Conservation (phyloP, 768 basidiomycete species). For the Coprinopsis cinerea region DNA sequence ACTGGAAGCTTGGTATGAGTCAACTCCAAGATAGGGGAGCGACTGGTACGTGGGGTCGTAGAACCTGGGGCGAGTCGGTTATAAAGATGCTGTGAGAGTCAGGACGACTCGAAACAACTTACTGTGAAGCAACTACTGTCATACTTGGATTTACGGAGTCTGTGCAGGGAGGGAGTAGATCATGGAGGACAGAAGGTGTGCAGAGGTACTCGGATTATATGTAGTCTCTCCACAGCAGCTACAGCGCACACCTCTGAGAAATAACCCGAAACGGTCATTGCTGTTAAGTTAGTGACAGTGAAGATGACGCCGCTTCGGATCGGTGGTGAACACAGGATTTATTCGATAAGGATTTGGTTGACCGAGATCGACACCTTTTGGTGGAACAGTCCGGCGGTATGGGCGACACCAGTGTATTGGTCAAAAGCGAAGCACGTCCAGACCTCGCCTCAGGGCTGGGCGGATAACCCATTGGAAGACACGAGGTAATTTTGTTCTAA, state of each 20-base stretch:
- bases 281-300: background rate
- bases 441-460: background rate
- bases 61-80: too few species aligned
- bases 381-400: too few species aligned
- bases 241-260: background rate
- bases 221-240: slow-evolving; percentile 8
- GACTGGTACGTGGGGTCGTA: too few species aligned
- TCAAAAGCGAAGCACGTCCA: background rate
- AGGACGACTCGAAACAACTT: background rate
- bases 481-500: background rate
- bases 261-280: background rate
- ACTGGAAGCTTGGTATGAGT: too few species aligned
- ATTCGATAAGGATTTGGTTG: background rate
- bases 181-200: background rate
- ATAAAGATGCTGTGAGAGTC: too few species aligned
- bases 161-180: too few species aligned
- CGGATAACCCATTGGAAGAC: background rate
- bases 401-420: too few species aligned
- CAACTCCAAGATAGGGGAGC: too few species aligned
- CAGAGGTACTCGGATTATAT: slow-evolving; percentile 9
- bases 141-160: slow-evolving; percentile 11
- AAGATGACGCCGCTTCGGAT: too few species aligned
- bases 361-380: background rate
- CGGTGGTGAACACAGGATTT: background rate
- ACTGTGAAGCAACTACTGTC: slow-evolving; percentile 1